Evolutionary conservation across 768 basidiomycete genomes (phyloP).

Genomic region (Candolleomyces eurysporus): DNA sequence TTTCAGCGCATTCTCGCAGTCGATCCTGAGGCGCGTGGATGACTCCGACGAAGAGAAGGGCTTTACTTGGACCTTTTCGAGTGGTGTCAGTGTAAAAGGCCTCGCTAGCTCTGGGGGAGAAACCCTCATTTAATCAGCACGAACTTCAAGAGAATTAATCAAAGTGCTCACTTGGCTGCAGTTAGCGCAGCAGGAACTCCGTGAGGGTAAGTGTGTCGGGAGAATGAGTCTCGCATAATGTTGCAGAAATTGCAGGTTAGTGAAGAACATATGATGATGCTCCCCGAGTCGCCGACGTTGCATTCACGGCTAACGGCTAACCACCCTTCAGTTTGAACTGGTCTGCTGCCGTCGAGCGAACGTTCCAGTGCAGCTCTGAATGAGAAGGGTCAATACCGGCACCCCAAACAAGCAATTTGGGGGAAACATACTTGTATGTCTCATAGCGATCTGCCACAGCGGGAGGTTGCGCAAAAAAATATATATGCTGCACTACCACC

Average conservation of each 20-base stretch:
- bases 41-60: constrained; percentile 12
- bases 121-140: not conserved
- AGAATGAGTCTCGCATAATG: constrained; percentile 9
- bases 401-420: no score
- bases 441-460: constrained; percentile 5
- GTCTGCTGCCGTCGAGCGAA: not conserved
- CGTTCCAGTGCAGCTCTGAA: not conserved
- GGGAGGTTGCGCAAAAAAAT: constrained; percentile 10
- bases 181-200: not conserved
- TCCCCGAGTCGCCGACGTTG: constrained; percentile 21
- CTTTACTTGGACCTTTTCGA: constrained; percentile 1
- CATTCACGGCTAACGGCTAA: constrained; percentile 20
- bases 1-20: no score
- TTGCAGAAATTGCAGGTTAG: constrained; percentile 21
- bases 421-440: constrained; percentile 9
- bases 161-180: constrained; percentile 1
- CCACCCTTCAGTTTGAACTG: constrained; percentile 13
- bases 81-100: not conserved
- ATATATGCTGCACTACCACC: constrained; percentile 16
- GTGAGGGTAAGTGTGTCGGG: not conserved
- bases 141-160: not conserved
- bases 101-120: not conserved
- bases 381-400: no score
- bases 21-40: not conserved
- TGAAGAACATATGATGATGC: constrained; percentile 17